phyloP scores from a whole-genome alignment of 345 rosid species.

The Sapria himalayana region DNA sequence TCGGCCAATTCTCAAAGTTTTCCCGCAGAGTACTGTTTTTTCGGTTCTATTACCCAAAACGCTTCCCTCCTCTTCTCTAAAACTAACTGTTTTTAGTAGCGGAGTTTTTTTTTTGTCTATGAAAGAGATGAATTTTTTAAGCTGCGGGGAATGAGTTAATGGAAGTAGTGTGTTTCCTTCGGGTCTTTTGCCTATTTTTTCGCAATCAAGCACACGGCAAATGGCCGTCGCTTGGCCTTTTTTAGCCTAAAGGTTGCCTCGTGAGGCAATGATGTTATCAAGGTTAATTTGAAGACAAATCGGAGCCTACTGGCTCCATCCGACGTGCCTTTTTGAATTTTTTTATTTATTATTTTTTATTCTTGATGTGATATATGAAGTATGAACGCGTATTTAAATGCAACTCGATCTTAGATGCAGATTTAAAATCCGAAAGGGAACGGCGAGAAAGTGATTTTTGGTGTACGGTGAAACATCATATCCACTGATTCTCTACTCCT shows the following conservation, averaged over 20 bases:
- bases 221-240: constrained; percentile 18
- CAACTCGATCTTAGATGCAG: constrained; percentile 13
- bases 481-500: constrained; percentile 2
- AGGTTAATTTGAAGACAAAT: constrained; percentile 12
- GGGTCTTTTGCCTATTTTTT: background rate
- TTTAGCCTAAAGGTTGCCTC: constrained; percentile 8
- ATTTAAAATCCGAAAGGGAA: constrained; percentile 9
- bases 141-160: background rate
- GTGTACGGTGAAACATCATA: constrained; percentile 3
- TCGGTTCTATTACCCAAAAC: background rate
- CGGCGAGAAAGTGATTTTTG: background rate
- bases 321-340: too few species aligned
- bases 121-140: background rate
- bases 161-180: background rate
- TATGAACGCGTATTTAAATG: background rate
- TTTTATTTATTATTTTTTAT: constrained; percentile 5
- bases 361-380: constrained; percentile 10
- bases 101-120: background rate
- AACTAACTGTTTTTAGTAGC: constrained; percentile 6
- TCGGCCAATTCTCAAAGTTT: constrained; percentile 6
- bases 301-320: constrained; percentile 13
- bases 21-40: constrained; percentile 4
- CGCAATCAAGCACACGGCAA: constrained; percentile 2
- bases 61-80: constrained; percentile 8
- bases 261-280: constrained; percentile 10